Evolutionary conservation across 768 basidiomycete species (phyloP).

Genomic region (Lepiota venenata): DNA sequence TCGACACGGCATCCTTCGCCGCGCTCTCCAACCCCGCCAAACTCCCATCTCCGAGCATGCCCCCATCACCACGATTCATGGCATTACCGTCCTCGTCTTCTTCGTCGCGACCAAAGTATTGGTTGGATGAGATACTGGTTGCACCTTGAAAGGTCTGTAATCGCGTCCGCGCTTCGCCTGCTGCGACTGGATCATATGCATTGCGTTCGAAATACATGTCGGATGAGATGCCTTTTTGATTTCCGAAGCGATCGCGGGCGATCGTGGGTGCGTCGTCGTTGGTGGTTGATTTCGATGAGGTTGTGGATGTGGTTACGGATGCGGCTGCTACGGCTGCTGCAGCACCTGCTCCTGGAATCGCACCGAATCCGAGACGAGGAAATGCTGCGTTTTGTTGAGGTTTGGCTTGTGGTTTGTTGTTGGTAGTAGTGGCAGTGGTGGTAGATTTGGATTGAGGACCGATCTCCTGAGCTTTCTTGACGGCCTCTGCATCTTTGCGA

Average conservation of each 20-base stretch:
- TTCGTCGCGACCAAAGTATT: constrained; percentile 94
- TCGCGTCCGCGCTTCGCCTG: constrained; percentile 76
- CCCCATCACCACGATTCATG: constrained; percentile 35
- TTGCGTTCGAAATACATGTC: constrained; percentile 97
- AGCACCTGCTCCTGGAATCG: constrained; percentile 61
- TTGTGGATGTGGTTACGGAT: constrained; percentile 27
- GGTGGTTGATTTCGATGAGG: constrained; percentile 20
- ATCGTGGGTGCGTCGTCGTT: constrained; percentile 65
- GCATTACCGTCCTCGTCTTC: constrained; percentile 52
- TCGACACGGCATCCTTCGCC: constrained; percentile 72
- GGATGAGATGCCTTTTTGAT: constrained; percentile 94
- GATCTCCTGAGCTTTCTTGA: constrained; percentile 35
- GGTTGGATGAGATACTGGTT: constrained; percentile 89
- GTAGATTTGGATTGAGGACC: constrained; percentile 28
- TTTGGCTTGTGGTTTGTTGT: constrained; percentile 7
- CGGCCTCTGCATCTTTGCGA: constrained; percentile 55
- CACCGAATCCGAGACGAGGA: constrained; percentile 81
- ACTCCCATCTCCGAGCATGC: constrained; percentile 49
- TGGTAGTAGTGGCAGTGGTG: constrained; percentile 20
- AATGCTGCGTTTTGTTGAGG: constrained; percentile 36
- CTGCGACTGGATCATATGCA: constrained; percentile 71
- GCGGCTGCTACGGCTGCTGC: constrained; percentile 45
- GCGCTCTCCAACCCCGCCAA: constrained; percentile 54
- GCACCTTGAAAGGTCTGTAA: constrained; percentile 88
- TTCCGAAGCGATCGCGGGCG: constrained; percentile 88